Conservation (phyloP, 345 rosid species). For the Pistacia integerrima region DNA sequence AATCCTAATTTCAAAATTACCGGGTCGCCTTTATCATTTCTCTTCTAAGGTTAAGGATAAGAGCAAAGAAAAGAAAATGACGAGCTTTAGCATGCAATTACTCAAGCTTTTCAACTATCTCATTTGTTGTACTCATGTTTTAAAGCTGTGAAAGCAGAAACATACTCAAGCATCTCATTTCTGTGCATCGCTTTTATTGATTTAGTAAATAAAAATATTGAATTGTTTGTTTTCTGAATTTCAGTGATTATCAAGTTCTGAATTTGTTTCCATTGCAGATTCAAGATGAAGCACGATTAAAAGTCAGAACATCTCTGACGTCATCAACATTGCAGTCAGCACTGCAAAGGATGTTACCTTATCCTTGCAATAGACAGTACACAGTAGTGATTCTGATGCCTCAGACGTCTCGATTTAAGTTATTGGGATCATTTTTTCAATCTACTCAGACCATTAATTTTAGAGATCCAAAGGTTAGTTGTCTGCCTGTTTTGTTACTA, state of each 20-base stretch:
- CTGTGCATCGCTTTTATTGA: background rate
- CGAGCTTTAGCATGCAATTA: background rate
- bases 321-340: conserved; percentile 58
- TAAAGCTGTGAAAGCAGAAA: background rate
- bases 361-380: conserved; percentile 74
- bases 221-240: background rate
- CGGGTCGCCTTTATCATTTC: background rate
- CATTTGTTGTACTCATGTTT: background rate
- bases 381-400: conserved; percentile 87
- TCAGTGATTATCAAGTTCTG: background rate
- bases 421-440: conserved; percentile 45
- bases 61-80: background rate
- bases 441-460: conserved; percentile 21
- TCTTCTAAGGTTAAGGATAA: background rate
- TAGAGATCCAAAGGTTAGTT: conserved; percentile 69
- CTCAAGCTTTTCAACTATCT: background rate
- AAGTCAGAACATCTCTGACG: conserved; percentile 61
- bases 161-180: background rate
- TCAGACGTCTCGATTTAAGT: conserved; percentile 48
- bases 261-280: conserved; percentile 39
- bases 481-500: background rate
- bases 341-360: conserved; percentile 67
- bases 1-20: background rate
- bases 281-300: conserved; percentile 74
- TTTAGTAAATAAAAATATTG: background rate